Evolutionary conservation across 345 rosid species (phyloP).

Genomic region (Geranium rotundifolium): DNA sequence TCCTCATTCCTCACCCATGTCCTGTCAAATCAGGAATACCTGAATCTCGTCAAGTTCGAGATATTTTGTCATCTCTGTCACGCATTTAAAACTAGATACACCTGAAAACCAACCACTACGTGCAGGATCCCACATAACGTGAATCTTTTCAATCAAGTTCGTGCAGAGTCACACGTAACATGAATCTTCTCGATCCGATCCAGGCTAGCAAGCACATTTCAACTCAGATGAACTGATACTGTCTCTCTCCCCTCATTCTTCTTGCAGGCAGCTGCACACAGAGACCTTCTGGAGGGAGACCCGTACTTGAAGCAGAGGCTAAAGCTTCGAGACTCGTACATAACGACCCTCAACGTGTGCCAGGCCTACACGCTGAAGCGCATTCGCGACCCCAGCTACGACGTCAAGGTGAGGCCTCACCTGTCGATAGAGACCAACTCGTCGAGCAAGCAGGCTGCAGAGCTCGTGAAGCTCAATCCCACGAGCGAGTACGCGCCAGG

Average conservation of each 20-base stretch:
- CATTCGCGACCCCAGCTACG: slow-evolving; percentile 72
- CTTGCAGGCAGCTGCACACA: slow-evolving; percentile 64
- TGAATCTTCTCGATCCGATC: too few species aligned
- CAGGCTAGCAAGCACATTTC: too few species aligned
- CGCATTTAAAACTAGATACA: too few species aligned
- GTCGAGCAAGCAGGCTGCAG: slow-evolving; percentile 62
- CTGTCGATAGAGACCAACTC: slow-evolving; percentile 68
- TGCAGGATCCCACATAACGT: too few species aligned
- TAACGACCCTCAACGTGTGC: slow-evolving; percentile 78
- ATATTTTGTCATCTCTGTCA: too few species aligned
- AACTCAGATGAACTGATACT: not conserved
- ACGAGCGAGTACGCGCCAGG: slow-evolving; percentile 90
- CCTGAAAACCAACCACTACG: too few species aligned
- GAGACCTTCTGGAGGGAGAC: slow-evolving; percentile 86
- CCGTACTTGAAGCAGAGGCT: slow-evolving; percentile 93
- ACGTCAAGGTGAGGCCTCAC: slow-evolving; percentile 61
- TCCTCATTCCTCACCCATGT: too few species aligned
- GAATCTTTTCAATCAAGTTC: too few species aligned
- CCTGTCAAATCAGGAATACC: too few species aligned
- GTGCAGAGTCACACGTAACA: too few species aligned
- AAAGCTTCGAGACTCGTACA: slow-evolving; percentile 80
- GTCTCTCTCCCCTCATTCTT: not conserved
- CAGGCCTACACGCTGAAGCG: slow-evolving; percentile 87
- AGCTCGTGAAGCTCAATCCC: slow-evolving; percentile 76
- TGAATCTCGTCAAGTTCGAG: too few species aligned